Conservation (phyloP, 2,329 filamentous ascomycete genomes). For the Zalaria obscura region DNA sequence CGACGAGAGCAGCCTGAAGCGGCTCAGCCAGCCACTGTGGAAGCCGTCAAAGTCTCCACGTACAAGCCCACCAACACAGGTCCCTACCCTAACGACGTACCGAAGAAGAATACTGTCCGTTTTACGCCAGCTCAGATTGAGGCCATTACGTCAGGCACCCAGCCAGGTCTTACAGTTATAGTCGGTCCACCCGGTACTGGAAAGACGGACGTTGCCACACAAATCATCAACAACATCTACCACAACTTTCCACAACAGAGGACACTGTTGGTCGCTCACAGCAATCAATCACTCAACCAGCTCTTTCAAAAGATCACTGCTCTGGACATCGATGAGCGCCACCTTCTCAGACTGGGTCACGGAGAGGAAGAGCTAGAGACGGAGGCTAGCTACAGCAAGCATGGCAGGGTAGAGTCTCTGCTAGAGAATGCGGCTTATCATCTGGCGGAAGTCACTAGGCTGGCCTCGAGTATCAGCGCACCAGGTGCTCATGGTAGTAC, state of each 20-base stretch:
- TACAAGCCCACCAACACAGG: conserved; percentile 82
- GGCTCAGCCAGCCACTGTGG: conserved; percentile 44
- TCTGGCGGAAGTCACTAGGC: conserved; percentile 68
- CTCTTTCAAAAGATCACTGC: conserved; percentile 96
- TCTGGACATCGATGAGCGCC: conserved; percentile 87
- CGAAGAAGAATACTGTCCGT: conserved; percentile 67
- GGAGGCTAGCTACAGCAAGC: conserved; percentile 79
- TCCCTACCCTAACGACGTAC: conserved; percentile 74
- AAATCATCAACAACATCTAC: conserved; percentile 98
- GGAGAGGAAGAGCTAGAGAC: conserved; percentile 89
- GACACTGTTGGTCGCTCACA: conserved; percentile 86
- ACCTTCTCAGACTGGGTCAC: conserved; percentile 81
- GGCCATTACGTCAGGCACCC: conserved; percentile 83
- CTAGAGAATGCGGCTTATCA: conserved; percentile 71
- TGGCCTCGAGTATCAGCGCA: conserved; percentile 72
- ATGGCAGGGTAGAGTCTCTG: conserved; percentile 89
- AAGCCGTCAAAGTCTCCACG: conserved; percentile 68
- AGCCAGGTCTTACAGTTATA: conserved; percentile 85
- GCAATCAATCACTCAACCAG: conserved; percentile 95
- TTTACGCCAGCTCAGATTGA: conserved; percentile 88
- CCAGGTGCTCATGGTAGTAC: conserved; percentile 92
- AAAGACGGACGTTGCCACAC: conserved; percentile 97
- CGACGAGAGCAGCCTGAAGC: conserved; percentile 63
- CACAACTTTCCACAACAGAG: conserved; percentile 92
- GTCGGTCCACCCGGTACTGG: conserved; percentile 93